Evolutionary conservation across 1,139 yeast species (phyloP), one percentile per base, ranked within the genome.

Genomic region (Blastobotrys capitulatus): DNA sequence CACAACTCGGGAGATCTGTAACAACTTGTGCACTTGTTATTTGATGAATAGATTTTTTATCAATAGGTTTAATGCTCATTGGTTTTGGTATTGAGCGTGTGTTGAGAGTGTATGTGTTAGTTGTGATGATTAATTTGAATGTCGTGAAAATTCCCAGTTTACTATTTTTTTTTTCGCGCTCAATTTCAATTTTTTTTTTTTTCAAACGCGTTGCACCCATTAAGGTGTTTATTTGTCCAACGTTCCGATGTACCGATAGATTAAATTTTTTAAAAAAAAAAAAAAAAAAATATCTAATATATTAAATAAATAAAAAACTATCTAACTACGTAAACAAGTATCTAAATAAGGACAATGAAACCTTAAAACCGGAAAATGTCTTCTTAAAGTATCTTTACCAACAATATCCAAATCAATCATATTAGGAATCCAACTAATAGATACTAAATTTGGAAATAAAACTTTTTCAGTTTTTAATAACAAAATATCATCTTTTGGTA

Each of bases 11-110:
- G 36, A 92, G 68, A 59, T 87, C 96, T 7, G 83, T 78, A 22
- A 92, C 86, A 18, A 92, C 97, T 65, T 92, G 97, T 0, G 97
- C 97, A 0, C 97, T 87, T 0, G 97, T 88, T 51, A 92, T 79
- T 52, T 77, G 74, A 56, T 86, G 88, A 9, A 89, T 75, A 57
- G 84, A 86, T 6, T 61, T 57, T 3, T 50, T 52, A 34, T 70
- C 69, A 6, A 83, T 79, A 5, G 63, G 60, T 40, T 54, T 56
- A 49, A 70, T 70, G 3, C 55, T 48, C 63, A 59, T 59, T 18
- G 12, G 7, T n/a, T 29, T 22, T 22, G n/a, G n/a, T n/a, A n/a
- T n/a, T n/a, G n/a, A n/a, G n/a, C n/a, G n/a, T n/a, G n/a, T n/a
- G n/a, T n/a, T n/a, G n/a, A n/a, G n/a, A n/a, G n/a, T n/a, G n/a